Evolutionary conservation across 768 basidiomycete genomes (phyloP), one percentile per base, ranked within the genome.

Genomic region (Hysterangium stoloniferum): DNA sequence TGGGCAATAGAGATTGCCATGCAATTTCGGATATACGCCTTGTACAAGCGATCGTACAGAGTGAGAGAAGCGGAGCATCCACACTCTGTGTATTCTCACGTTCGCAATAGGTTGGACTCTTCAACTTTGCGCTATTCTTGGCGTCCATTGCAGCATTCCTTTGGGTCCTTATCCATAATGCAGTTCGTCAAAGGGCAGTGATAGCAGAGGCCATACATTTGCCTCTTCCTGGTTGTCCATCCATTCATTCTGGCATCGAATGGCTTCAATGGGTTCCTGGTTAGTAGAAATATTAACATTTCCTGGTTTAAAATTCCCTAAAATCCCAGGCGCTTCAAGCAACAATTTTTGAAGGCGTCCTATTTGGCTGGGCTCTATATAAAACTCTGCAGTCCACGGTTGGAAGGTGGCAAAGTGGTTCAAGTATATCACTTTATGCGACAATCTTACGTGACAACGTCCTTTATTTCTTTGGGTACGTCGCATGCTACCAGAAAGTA

Each of bases 1-100:
- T 75, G 75, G 74, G 66, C 71, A 25, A 64, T 76, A 13, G 72
- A 76, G 57, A 71, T 75, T 13, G 61, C 74, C 51, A 72, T 76
- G 70, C 72, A 73, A 57, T 54, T 75, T n/a, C n/a, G n/a, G n/a
- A 62, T 75, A 22, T 74, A 74, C 52, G 71, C 71, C 0, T 52
- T 76, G 9, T 76, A 62, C 48, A 57, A 61, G 24, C 67, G 69
- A 38, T 73, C 70, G 2, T 67, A 65, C 53, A 66, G 59, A 54
- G 73, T 71, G 17, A 52, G 56, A 13, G n/a, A n/a, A n/a, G n/a
- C n/a, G n/a, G n/a, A n/a, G n/a, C n/a, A n/a, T 36, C 34, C 1
- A 17, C 28, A 34, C 12, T 19, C 32, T 17, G 9, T 7, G 35
- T 24, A 5, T 29, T n/a, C n/a, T 13, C 22, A n/a, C n/a, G n/a